A percentile compares a stretch with the other conserved stretches of the same genome.
phyloP scores from a whole-genome alignment of 192 early-diverging fungal genomes.

The Rhizophagus sp. region DNA sequence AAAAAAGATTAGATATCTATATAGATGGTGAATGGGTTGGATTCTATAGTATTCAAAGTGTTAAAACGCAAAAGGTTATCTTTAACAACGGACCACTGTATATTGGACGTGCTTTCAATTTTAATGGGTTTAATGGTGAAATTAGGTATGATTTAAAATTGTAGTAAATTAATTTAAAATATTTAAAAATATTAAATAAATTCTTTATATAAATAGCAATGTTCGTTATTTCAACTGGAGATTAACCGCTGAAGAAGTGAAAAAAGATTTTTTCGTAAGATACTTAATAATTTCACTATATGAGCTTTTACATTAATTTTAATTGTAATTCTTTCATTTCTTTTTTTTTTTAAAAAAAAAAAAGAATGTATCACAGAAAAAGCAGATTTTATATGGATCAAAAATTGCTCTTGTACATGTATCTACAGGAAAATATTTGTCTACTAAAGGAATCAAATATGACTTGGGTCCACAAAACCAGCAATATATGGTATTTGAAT shows the following conservation, averaged over 20 bases:
- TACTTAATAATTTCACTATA: background rate
- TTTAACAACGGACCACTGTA: too few relatives aligned
- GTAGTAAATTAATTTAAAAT: too few relatives aligned
- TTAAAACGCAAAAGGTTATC: too few relatives aligned
- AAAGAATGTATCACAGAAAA: background rate
- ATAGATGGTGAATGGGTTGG: slow-evolving; percentile 4
- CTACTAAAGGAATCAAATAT: too few relatives aligned
- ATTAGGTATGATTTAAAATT: slow-evolving; percentile 4
- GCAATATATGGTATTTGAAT: background rate
- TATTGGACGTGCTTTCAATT: background rate
- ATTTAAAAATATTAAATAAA: too few relatives aligned
- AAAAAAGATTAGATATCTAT: slow-evolving; percentile 19
- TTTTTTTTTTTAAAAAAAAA: background rate
- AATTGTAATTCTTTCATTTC: background rate
- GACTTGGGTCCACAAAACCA: background rate
- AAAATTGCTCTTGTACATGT: too few relatives aligned
- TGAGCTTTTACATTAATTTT: background rate
- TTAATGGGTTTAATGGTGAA: background rate
- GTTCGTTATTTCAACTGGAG: too few relatives aligned
- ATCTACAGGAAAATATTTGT: too few relatives aligned
- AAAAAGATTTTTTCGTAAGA: too few relatives aligned
- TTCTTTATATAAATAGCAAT: too few relatives aligned
- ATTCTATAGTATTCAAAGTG: background rate
- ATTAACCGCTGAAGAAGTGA: too few relatives aligned
- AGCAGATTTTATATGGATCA: too few relatives aligned